Percentiles rank a stretch among this genome's conserved stretches.
These are phyloP conservation scores for Cladosporium sp. DNA, from an alignment of 2,329 filamentous ascomycete species.

Conservation along the genomic window DNA sequence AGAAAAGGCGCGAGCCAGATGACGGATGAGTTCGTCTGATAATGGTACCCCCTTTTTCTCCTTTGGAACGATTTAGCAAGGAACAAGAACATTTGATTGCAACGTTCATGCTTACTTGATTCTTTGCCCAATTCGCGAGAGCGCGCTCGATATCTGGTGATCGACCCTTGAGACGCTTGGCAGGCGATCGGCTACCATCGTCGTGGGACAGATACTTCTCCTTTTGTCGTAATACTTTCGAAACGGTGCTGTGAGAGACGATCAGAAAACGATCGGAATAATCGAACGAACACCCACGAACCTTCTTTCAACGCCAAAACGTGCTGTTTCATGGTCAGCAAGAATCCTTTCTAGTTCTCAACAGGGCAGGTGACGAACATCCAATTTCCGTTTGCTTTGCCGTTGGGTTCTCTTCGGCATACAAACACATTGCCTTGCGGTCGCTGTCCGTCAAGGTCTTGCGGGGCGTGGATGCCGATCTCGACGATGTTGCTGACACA, in stretches of 20 bases:
- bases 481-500: slow-evolving; percentile 42
- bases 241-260: slow-evolving; percentile 70
- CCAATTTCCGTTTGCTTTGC: slow-evolving; percentile 97
- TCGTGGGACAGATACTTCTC: slow-evolving; percentile 86
- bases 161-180: slow-evolving; percentile 78
- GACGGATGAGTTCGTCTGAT: slow-evolving; percentile 73
- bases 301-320: slow-evolving; percentile 97
- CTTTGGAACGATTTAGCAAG: slow-evolving; percentile 33
- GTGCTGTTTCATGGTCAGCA: slow-evolving; percentile 47
- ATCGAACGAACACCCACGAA: slow-evolving; percentile 39
- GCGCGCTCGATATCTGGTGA: slow-evolving; percentile 88
- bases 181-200: slow-evolving; percentile 70
- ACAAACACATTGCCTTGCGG: slow-evolving; percentile 86
- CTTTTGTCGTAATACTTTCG: slow-evolving; percentile 89
- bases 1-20: slow-evolving; percentile 72
- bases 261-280: too few relatives aligned
- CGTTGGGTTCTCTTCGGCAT: slow-evolving; percentile 81
- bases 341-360: background rate
- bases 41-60: slow-evolving; percentile 68
- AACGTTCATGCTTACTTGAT: slow-evolving; percentile 34
- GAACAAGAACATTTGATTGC: background rate
- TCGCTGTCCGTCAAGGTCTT: slow-evolving; percentile 86
- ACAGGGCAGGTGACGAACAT: slow-evolving; percentile 45
- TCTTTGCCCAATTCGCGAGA: slow-evolving; percentile 78
- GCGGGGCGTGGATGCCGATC: slow-evolving; percentile 30